phyloP scores from a whole-genome alignment of 1,139 yeast species.

The Wickerhamomyces sp. region DNA sequence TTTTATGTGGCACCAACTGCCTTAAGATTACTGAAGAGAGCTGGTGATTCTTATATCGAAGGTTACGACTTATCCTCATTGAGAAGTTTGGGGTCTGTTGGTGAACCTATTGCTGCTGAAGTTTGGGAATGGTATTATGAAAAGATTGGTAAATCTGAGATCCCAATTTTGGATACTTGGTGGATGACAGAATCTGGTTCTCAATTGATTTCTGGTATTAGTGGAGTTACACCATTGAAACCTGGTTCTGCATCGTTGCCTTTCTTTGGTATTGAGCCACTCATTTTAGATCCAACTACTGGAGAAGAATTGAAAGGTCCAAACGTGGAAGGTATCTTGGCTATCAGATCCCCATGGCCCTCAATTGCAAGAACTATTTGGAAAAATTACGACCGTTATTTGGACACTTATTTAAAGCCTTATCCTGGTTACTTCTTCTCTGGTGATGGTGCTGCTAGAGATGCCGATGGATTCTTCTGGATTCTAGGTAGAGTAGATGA shows the following conservation, averaged over 20 bases:
- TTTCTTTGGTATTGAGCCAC: slow-evolving; percentile 68
- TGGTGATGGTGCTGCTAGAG: slow-evolving; percentile 84
- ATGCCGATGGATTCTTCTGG: slow-evolving; percentile 74
- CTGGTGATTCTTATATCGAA: slow-evolving; percentile 67
- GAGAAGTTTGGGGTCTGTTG: slow-evolving; percentile 79
- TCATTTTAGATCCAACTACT: slow-evolving; percentile 65
- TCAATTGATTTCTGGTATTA: slow-evolving; percentile 66
- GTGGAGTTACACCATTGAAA: slow-evolving; percentile 65
- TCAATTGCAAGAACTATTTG: slow-evolving; percentile 74
- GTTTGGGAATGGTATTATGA: slow-evolving; percentile 93
- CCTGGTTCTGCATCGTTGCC: slow-evolving; percentile 81
- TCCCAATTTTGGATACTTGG: slow-evolving; percentile 74
- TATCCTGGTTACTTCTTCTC: slow-evolving; percentile 69
- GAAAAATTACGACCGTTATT: slow-evolving; percentile 61
- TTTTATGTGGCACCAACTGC: slow-evolving; percentile 93
- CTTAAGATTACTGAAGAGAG: slow-evolving; percentile 74
- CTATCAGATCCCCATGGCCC: slow-evolving; percentile 72
- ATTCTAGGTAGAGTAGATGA: slow-evolving; percentile 80
- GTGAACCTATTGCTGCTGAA: slow-evolving; percentile 91
- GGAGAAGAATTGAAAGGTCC: slow-evolving; percentile 61
- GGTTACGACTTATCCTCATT: slow-evolving; percentile 60
- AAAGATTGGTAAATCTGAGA: slow-evolving; percentile 68
- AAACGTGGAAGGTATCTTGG: slow-evolving; percentile 72
- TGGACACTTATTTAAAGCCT: slow-evolving; percentile 69
- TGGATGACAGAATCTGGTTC: slow-evolving; percentile 87